Conservation (phyloP, 2,329 filamentous ascomycete genomes). For the Monosporascus sp. region DNA sequence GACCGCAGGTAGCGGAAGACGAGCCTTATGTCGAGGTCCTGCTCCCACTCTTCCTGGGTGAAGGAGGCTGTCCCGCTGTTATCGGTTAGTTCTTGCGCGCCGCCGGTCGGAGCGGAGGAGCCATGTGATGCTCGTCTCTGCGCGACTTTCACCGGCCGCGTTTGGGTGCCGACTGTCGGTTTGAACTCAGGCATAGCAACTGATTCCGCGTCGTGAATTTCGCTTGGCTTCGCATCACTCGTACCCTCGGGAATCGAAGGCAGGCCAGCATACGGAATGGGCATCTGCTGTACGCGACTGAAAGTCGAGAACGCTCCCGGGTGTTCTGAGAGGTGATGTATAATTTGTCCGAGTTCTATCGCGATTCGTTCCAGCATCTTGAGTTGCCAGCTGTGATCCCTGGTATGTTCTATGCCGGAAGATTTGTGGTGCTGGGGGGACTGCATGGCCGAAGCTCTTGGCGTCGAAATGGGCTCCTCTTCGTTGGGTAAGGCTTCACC, state of each 20-base stretch:
- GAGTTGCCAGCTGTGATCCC: constrained; percentile 62
- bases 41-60: constrained; percentile 85
- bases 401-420: constrained; percentile 25
- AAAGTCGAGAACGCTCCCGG: constrained; percentile 88
- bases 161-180: constrained; percentile 38
- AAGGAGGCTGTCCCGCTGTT: constrained; percentile 30
- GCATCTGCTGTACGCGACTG: constrained; percentile 55
- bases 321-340: constrained; percentile 79
- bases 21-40: constrained; percentile 82
- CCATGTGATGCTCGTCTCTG: constrained; percentile 17
- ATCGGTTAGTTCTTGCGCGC: constrained; percentile 14
- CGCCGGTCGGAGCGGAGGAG: constrained; percentile 3
- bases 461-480: constrained; percentile 43
- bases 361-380: constrained; percentile 80
- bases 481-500: constrained; percentile 67
- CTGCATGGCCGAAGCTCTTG: constrained; percentile 36
- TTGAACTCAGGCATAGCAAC: constrained; percentile 41
- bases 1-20: constrained; percentile 84
- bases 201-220: constrained; percentile 46
- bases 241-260: constrained; percentile 56
- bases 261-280: constrained; percentile 74
- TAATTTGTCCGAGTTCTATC: constrained; percentile 76
- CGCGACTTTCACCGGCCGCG: constrained; percentile 33
- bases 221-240: constrained; percentile 26
- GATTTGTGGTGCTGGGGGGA: constrained; percentile 17